Percentiles rank a stretch among this genome's conserved stretches.
phyloP scores from a whole-genome alignment of 2,329 filamentous ascomycete species.

The Microcera coccophila region DNA sequence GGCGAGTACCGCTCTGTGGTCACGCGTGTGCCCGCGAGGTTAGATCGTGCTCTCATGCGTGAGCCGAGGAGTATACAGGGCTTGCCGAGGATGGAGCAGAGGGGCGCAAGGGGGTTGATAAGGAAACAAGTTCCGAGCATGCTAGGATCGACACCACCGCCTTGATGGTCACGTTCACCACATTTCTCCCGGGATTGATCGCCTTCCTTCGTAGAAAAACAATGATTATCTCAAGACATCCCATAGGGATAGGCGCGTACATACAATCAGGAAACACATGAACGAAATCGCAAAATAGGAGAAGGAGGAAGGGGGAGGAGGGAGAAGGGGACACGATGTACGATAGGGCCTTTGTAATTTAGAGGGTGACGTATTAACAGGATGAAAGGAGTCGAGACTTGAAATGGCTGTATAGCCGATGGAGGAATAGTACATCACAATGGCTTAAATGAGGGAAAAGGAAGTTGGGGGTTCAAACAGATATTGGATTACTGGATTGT shows the following conservation, averaged over 20 bases:
- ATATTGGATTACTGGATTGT: conserved; percentile 20
- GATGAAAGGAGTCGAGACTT: neutral
- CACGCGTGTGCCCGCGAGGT: conserved; percentile 69
- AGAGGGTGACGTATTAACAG: conserved; percentile 13
- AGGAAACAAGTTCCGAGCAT: conserved; percentile 55
- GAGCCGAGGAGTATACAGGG: conserved; percentile 88
- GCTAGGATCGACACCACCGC: conserved; percentile 41
- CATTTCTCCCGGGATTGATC: no score
- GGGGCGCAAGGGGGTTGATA: conserved; percentile 46
- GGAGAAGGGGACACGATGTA: conserved; percentile 13
- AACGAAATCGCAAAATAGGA: neutral
- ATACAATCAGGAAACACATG: neutral
- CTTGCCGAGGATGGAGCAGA: conserved; percentile 61
- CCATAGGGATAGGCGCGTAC: neutral
- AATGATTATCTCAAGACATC: neutral
- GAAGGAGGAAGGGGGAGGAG: neutral
- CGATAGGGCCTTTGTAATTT: conserved; percentile 28
- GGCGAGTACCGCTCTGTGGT: conserved; percentile 60
- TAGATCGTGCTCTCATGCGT: conserved; percentile 85
- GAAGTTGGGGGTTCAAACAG: no score
- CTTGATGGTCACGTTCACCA: conserved; percentile 23
- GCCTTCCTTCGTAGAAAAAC: neutral
- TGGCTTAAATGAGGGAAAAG: no score
- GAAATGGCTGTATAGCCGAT: conserved; percentile 13
- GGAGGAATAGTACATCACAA: no score